phyloP scores from a whole-genome alignment of 352 stramenopile genomes.

The Pythium pectinolyticum region DNA sequence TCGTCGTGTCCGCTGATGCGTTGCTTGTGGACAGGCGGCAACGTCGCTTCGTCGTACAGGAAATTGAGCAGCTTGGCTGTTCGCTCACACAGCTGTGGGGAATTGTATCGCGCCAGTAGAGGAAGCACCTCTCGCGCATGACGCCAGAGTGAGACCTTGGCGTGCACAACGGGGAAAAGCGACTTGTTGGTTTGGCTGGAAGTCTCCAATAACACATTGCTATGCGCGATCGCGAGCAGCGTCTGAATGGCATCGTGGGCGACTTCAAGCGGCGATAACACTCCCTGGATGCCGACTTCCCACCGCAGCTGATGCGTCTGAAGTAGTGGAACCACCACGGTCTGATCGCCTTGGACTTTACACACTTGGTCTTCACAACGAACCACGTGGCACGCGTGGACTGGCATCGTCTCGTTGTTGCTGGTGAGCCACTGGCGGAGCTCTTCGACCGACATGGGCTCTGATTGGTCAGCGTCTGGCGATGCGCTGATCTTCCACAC shows the following conservation, averaged over 20 bases:
- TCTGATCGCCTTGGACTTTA: background rate
- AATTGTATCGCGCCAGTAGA: constrained; percentile 46
- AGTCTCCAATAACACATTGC: constrained; percentile 53
- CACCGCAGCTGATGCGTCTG: constrained; percentile 78
- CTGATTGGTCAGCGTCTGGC: background rate
- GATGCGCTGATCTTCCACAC: constrained; percentile 17
- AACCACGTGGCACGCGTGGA: constrained; percentile 10
- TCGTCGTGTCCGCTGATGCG: constrained; percentile 23
- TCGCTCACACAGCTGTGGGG: constrained; percentile 56
- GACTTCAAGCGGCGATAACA: constrained; percentile 48
- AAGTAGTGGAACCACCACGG: constrained; percentile 31
- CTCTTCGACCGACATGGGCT: constrained; percentile 47
- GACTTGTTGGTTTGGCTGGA: constrained; percentile 12
- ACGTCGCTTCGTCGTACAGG: constrained; percentile 44
- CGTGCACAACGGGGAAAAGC: constrained; percentile 61
- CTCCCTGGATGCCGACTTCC: constrained; percentile 64
- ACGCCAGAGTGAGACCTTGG: constrained; percentile 50
- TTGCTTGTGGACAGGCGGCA: constrained; percentile 24
- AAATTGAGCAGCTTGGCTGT: constrained; percentile 62
- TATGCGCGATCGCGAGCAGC: constrained; percentile 58
- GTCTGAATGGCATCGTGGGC: constrained; percentile 72
- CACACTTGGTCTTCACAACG: constrained; percentile 19
- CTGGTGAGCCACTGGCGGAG: constrained; percentile 40
- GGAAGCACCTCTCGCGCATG: constrained; percentile 52
- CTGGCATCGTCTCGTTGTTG: background rate